phyloP scores from a whole-genome alignment of 345 rosid genomes.

The Aegle marmelos region DNA sequence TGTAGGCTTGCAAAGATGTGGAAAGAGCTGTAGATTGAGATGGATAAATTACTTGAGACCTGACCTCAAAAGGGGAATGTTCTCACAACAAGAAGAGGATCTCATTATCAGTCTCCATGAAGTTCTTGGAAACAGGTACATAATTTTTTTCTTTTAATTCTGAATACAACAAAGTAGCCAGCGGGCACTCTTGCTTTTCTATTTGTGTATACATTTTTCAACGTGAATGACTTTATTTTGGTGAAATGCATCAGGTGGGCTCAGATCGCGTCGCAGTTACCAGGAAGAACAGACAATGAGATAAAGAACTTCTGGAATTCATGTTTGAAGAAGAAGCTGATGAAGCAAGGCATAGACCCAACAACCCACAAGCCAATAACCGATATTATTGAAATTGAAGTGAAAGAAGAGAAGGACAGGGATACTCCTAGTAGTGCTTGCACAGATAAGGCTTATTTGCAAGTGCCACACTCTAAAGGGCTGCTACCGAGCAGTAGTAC shows the following conservation, averaged over 20 bases:
- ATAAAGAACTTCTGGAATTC: constrained; percentile 75
- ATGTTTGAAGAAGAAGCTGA: constrained; percentile 64
- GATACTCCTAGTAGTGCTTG: not conserved
- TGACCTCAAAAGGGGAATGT: constrained; percentile 78
- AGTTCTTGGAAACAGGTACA: constrained; percentile 60
- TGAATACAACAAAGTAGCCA: too few relatives aligned
- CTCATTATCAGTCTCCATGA: constrained; percentile 58
- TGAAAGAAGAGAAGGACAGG: constrained; percentile 29
- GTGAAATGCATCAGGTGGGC: constrained; percentile 50
- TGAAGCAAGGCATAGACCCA: constrained; percentile 70
- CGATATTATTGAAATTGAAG: constrained; percentile 8
- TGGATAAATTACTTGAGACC: constrained; percentile 96
- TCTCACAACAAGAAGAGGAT: constrained; percentile 61
- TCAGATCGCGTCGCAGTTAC: constrained; percentile 60
- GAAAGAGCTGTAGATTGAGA: constrained; percentile 88
- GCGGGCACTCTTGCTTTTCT: too few relatives aligned
- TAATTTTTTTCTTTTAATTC: too few relatives aligned
- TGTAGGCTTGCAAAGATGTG: constrained; percentile 69
- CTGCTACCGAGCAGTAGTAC: not conserved
- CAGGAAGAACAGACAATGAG: constrained; percentile 74
- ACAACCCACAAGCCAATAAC: constrained; percentile 47
- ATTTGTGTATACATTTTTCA: too few relatives aligned
- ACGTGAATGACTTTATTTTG: not conserved
- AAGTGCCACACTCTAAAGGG: constrained; percentile 3
- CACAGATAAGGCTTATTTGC: constrained; percentile 10